A percentile compares a stretch with the other conserved stretches of the same genome.
These are phyloP conservation scores for Tolypocladium pustulatum DNA, from an alignment of 2,329 filamentous ascomycete species.

Conservation along the genomic window DNA sequence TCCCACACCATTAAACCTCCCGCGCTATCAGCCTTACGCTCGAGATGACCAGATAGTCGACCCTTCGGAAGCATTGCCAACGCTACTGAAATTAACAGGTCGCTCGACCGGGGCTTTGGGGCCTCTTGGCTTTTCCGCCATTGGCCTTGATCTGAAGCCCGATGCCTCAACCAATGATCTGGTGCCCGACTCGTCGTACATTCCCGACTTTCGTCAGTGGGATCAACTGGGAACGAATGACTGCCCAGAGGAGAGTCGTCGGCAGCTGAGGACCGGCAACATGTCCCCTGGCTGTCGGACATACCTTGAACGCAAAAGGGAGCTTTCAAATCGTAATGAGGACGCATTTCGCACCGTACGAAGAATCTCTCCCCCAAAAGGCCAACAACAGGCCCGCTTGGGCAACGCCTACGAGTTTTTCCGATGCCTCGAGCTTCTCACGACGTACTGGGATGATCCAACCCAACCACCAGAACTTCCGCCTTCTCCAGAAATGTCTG, in stretches of 20 bases:
- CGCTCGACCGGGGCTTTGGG: constrained; percentile 29
- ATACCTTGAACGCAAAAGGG: constrained; percentile 47
- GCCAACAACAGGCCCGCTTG: constrained; percentile 41
- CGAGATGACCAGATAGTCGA: constrained; percentile 17
- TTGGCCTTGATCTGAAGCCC: constrained; percentile 44
- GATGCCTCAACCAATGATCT: constrained; percentile 38
- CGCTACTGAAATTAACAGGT: constrained; percentile 41
- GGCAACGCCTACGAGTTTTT: constrained; percentile 59
- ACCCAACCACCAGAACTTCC: constrained; percentile 25
- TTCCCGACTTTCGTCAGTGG: constrained; percentile 45
- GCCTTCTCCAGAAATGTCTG: constrained; percentile 19
- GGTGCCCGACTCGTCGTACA: constrained; percentile 40
- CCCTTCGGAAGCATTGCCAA: constrained; percentile 29
- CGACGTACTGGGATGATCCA: constrained; percentile 52
- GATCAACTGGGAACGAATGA: constrained; percentile 37
- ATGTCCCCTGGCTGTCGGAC: constrained; percentile 45
- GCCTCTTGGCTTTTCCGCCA: constrained; percentile 41
- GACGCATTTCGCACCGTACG: constrained; percentile 51
- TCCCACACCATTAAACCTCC: constrained; percentile 43
- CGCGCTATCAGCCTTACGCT: constrained; percentile 30
- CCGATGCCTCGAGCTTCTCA: constrained; percentile 48
- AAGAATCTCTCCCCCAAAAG: constrained; percentile 42
- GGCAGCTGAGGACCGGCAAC: constrained; percentile 39
- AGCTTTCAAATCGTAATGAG: constrained; percentile 46
- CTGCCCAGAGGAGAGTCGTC: constrained; percentile 35